These are phyloP conservation scores for Geotrichum fermentans DNA, from an alignment of 1,139 yeast species.

Conservation along the genomic window DNA sequence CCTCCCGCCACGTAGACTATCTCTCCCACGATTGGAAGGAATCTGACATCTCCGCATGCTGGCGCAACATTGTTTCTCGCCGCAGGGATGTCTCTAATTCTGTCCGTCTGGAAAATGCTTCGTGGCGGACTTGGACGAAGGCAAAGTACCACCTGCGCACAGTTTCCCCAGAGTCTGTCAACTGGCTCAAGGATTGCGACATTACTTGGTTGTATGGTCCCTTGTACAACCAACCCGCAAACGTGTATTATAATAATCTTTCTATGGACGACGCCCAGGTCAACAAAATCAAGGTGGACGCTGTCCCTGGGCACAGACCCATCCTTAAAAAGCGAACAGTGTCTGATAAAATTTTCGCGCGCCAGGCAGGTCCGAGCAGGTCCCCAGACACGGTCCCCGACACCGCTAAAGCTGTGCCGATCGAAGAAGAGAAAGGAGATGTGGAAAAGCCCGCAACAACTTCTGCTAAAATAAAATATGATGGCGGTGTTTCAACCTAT, in stretches of 20 bases:
- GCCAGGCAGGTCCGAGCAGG: constrained; percentile 26
- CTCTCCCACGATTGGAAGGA: constrained; percentile 95
- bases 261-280: constrained; percentile 17
- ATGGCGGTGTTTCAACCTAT: constrained; percentile 28
- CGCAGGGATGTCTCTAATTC: constrained; percentile 56
- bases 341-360: constrained; percentile 62
- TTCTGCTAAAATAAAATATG: background rate
- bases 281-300: constrained; percentile 10
- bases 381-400: constrained; percentile 3
- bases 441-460: background rate
- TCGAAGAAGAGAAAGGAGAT: background rate
- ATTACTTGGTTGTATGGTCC: constrained; percentile 90
- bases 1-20: constrained; percentile 88
- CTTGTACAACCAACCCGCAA: constrained; percentile 48
- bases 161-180: constrained; percentile 68
- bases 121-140: constrained; percentile 89
- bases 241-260: constrained; percentile 28
- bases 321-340: constrained; percentile 78
- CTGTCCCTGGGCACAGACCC: constrained; percentile 51
- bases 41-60: constrained; percentile 82
- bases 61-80: constrained; percentile 85
- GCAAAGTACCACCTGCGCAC: constrained; percentile 66
- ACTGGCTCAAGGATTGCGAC: constrained; percentile 80
- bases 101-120: constrained; percentile 73
- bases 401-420: background rate